A percentile compares a stretch with the other conserved stretches of the same genome.
Evolutionary conservation across 495 filamentous ascomycete genomes (phyloP).

Genomic region (Glonium stellatum): DNA sequence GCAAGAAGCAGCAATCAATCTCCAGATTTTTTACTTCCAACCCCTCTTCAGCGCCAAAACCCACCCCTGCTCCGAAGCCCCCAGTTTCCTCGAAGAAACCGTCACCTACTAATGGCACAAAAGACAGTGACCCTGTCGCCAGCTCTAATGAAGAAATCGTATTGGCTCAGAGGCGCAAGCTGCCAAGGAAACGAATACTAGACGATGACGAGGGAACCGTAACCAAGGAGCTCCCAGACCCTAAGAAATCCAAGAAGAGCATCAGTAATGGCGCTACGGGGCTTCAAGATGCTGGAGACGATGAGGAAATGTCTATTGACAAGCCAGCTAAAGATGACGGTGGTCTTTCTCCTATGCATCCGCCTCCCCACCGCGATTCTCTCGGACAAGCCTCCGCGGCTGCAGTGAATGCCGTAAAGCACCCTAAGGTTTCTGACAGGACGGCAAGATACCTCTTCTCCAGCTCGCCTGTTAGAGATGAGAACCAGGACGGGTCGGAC

Average conservation of each 20-base stretch:
- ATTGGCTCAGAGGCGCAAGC: not conserved
- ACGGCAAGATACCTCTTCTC: constrained; percentile 48
- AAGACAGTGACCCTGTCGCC: not conserved
- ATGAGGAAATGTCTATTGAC: not conserved
- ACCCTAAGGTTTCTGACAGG: constrained; percentile 28
- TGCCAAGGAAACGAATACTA: constrained; percentile 10
- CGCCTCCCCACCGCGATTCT: not conserved
- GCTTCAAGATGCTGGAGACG: constrained; percentile 2
- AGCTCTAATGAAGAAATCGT: constrained; percentile 16
- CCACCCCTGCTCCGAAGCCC: constrained; percentile 19
- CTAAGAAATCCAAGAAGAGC: constrained; percentile 33
- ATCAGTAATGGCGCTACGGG: constrained; percentile 16
- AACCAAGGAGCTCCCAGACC: constrained; percentile 33
- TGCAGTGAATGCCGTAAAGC: constrained; percentile 19
- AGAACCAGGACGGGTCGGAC: constrained; percentile 46
- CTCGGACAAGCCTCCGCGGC: constrained; percentile 21
- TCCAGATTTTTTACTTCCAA: constrained; percentile 80
- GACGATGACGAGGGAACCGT: constrained; percentile 18
- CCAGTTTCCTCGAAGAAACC: constrained; percentile 12
- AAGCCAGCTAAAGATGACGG: not conserved
- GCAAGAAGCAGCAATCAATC: constrained; percentile 71
- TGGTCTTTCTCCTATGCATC: no score
- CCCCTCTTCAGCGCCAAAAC: constrained; percentile 34
- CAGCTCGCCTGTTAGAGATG: constrained; percentile 35
- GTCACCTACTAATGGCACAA: constrained; percentile 11